phyloP scores from a whole-genome alignment of 306 rosid genomes.

The Lupinus albus region DNA sequence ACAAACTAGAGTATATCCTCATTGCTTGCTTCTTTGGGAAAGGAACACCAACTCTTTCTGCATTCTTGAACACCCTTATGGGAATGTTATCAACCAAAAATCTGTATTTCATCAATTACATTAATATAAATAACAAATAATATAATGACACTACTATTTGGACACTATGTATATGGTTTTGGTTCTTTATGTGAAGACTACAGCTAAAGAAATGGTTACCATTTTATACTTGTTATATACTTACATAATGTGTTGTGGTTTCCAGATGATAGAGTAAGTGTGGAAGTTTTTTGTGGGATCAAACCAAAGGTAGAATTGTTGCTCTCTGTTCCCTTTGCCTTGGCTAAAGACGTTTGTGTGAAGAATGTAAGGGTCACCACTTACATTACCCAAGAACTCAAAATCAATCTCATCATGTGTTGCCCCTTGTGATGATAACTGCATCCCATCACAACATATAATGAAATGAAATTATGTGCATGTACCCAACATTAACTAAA shows the following conservation, averaged over 20 bases:
- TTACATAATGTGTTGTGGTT: conserved; percentile 78
- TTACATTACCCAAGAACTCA: conserved; percentile 86
- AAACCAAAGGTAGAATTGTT: conserved; percentile 85
- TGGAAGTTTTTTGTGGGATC: conserved; percentile 87
- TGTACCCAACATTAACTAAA: not conserved
- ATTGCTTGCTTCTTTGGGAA: conserved; percentile 78
- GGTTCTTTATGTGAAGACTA: too few relatives aligned
- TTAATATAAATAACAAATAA: too few relatives aligned
- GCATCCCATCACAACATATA: conserved; percentile 22
- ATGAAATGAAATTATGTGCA: not conserved
- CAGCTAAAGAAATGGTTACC: not conserved
- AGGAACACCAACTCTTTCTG: conserved; percentile 64
- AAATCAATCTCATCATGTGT: conserved; percentile 90
- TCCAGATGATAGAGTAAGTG: conserved; percentile 87
- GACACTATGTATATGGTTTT: too few relatives aligned
- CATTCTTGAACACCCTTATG: conserved; percentile 77
- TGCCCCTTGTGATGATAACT: conserved; percentile 78
- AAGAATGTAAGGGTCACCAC: conserved; percentile 77
- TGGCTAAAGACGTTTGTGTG: conserved; percentile 80
- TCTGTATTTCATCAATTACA: conserved; percentile 37
- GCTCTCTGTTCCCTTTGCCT: conserved; percentile 83
- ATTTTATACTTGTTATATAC: not conserved
- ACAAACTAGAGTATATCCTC: conserved; percentile 74
- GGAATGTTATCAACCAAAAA: conserved; percentile 77
- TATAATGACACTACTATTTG: too few relatives aligned